Evolutionary conservation across 176 grass and related monocot species (phyloP), one percentile per base, ranked within the genome.

Genomic region (Eragrostis curvula): DNA sequence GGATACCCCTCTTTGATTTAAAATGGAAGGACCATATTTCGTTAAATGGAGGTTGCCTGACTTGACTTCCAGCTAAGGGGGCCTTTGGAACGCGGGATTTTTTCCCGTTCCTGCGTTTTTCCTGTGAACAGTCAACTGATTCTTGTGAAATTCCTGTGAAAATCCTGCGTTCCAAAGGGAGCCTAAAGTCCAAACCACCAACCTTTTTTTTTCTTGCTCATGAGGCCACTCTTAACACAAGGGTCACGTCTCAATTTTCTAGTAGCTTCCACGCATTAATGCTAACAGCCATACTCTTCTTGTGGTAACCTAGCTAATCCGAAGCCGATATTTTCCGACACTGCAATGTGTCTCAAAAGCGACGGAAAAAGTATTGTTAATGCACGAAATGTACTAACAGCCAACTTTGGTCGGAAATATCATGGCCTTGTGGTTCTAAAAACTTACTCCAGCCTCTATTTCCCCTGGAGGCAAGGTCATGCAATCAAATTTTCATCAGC

Each of bases 321-420:
- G 11, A 41, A 25, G 70, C 11, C 2, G 57, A 73, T 83, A 64
- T 83, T 83, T 82, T 65, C 45, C 21, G 45, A 74, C 70, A 83
- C 4, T 57, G 7, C 0, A 50, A 3, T 36, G 12, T 36, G 42
- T 7, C 17, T 65, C 42, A 66, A 78, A 66, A 75, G 9, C 16
- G 30, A 36, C 0, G 9, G 9, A 25, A 1, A 60, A 25, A 27
- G 3, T n/a, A 30, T n/a, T 24, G 13, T 57, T 55, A 71, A 59
- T 32, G 17, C 16, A 51, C n/a, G 62, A 84, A n/a, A 75, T 7
- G 23, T 29, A 29, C 60, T n/a, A n/a, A n/a, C 9, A 16, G 47
- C 32, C 60, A 67, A 23, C 45, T 60, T 60, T 58, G 12, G 60
- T 74, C 11, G 5, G 1, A 75, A 75, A 83, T 66, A 45, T 75